Conservation (phyloP, 768 basidiomycete genomes). For the Macrolepiota dolichaula region DNA sequence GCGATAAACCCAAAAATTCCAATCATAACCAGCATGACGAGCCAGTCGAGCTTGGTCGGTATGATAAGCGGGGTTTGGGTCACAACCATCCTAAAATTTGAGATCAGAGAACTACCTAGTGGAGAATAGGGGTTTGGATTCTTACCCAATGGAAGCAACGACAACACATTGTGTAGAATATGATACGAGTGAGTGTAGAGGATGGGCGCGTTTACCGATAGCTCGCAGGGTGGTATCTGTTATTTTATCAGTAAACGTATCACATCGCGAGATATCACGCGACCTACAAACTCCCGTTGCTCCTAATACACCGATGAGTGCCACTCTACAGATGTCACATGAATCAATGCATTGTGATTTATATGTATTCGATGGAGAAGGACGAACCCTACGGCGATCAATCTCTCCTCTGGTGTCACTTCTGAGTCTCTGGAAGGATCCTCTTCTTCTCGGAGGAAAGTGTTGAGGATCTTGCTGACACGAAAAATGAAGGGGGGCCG, state of each 20-base stretch:
- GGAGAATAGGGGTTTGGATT: background rate
- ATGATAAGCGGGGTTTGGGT: constrained; percentile 35
- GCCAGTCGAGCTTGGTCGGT: constrained; percentile 39
- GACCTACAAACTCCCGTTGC: constrained; percentile 65
- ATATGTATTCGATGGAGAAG: background rate
- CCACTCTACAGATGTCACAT: constrained; percentile 36
- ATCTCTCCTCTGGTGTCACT: constrained; percentile 34
- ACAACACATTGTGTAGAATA: constrained; percentile 56
- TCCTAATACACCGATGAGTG: constrained; percentile 64
- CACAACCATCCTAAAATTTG: constrained; percentile 34
- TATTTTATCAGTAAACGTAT: background rate
- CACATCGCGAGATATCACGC: background rate
- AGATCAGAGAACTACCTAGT: background rate
- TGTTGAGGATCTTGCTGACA: background rate
- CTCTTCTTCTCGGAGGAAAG: constrained; percentile 13
- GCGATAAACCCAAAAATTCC: constrained; percentile 46
- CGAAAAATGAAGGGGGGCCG: constrained; percentile 77
- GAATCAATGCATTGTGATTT: background rate
- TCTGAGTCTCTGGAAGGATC: constrained; percentile 8
- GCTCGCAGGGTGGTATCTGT: constrained; percentile 41
- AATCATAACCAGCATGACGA: constrained; percentile 40
- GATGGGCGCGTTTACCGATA: constrained; percentile 69
- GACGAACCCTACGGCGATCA: constrained; percentile 57
- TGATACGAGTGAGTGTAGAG: constrained; percentile 64
- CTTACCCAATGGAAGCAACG: constrained; percentile 30